Evolutionary conservation across 2,329 filamentous ascomycete genomes (phyloP), one percentile per base, ranked within the genome.

Genomic region (Colletotrichum plurivorum): DNA sequence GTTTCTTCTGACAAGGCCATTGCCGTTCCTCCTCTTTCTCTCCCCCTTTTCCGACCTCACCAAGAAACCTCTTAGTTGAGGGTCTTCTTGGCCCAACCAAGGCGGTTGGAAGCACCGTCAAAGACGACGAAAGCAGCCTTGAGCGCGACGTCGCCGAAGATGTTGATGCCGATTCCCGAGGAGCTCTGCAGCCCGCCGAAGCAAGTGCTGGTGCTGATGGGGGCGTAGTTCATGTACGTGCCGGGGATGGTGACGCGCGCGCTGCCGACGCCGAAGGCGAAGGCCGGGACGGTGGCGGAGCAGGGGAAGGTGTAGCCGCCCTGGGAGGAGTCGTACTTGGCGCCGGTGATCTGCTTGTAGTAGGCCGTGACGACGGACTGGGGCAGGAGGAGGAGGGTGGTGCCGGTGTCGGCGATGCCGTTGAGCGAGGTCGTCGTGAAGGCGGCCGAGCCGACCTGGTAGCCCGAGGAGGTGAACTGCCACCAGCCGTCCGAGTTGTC

Each of bases 81-180:
- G 6, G 55, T 48, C 68, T 77, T 77, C 7, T 71, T 22, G 60
- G 82, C 82, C 69, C 83, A 83, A 25, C 82, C 82, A 45, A 84
- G 73, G 51, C 76, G 74, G 39, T 78, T 80, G 3, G 78, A 79
- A 39, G 78, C 73, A 10, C 76, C 74, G 75, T 89, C 85, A 72
- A 89, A 90, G 62, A 91, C 84, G 53, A 87, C 87, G 72, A 88
- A 90, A 75, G 88, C 85, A 73, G 83, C 84, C 85, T 91, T 91
- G 67, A 91, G 82, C 81, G 90, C 89, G 71, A 89, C 82, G 73
- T 91, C 89, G 36, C 89, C 89, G 67, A 90, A 88, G 78, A 92
- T 90, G 73, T 81, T 85, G 75, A 89, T 80, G 9, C 58, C 67
- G 6, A 71, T 61, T 51, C 54, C 64, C 16, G 52, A 27, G 68